Evolutionary conservation across 2,329 filamentous ascomycete genomes (phyloP), one percentile per base, ranked within the genome.

Genomic region (Ascochyta fabae): DNA sequence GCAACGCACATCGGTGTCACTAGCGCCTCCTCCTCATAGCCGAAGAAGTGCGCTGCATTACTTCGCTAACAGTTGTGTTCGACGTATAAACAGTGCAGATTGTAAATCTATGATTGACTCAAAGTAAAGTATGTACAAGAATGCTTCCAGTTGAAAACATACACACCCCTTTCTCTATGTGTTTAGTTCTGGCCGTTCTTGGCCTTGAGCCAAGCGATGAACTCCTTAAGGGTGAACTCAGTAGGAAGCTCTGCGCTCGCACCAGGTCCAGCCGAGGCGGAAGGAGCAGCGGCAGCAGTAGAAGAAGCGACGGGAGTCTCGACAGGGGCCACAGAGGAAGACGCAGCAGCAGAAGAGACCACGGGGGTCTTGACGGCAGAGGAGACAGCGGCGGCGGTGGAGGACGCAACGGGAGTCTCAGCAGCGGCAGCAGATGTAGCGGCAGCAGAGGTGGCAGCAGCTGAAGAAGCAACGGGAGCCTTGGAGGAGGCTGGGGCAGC

Each of bases 191-290:
- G 39, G 9, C 48, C 52, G 36, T 60, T 58, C 46, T 63, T 67
- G 2, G 59, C 61, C 64, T 59, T 64, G 41, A 69, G 56, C 67
- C 66, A 71, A 6, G 66, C 62, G 41, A 70, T 58, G 58, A 70
- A 64, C 36, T 70, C 55, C 55, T 64, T 58, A 42, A 70, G 61
- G 12, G 67, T 70, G 60, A 69, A 70, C 46, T 63, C 56, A 26
- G 65, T 51, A 15, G 66, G 67, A 12, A 70, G 62, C 43, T 45
- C 48, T 9, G 60, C 50, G 43, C 52, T 48, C 10, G 58, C 59
- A 45, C 56, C 58, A 31, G 61, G 45, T 23, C 48, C 56, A 33
- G 56, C 36, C 7, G 56, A 46, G 5, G 62, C 41, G 7, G 59
- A 47, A 31, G 63, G 39, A 7, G 54, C 31, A 16, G 59, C 44